Evolutionary conservation across 1,284 basidiomycete species (phyloP).

Genomic region (Ganoderma sinense): DNA sequence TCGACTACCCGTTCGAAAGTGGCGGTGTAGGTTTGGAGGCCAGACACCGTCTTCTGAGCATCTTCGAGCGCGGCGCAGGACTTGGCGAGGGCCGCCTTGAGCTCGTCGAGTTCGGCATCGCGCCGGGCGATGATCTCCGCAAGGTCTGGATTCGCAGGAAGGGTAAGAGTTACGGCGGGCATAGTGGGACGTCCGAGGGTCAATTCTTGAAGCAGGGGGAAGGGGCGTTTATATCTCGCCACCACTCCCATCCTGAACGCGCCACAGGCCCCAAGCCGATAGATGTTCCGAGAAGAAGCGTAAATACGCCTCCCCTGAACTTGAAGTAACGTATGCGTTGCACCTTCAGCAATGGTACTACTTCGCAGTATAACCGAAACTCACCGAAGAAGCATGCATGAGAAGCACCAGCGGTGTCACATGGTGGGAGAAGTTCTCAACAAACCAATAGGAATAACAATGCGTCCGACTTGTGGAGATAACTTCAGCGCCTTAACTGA

Average conservation of each 20-base stretch:
- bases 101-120: background rate
- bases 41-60: background rate
- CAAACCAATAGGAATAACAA: background rate
- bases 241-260: background rate
- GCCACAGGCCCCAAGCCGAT: background rate
- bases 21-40: background rate
- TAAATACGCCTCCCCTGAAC: conserved; percentile 5
- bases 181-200: background rate
- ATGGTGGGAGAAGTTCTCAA: background rate
- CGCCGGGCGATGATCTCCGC: background rate
- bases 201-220: background rate
- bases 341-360: background rate
- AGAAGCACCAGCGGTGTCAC: background rate
- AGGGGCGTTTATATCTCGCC: background rate
- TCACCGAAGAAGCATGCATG: conserved; percentile 7
- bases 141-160: background rate
- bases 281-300: background rate
- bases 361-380: conserved; percentile 24
- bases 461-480: background rate
- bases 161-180: background rate
- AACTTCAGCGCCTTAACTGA: background rate
- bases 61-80: background rate
- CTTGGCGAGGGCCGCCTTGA: conserved; percentile 1
- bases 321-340: conserved; percentile 2
- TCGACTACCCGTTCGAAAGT: conserved; percentile 1